These are phyloP conservation scores for Rhododendron mucronatum DNA, from an alignment of 148 eudicot genomes.

Conservation along the genomic window DNA sequence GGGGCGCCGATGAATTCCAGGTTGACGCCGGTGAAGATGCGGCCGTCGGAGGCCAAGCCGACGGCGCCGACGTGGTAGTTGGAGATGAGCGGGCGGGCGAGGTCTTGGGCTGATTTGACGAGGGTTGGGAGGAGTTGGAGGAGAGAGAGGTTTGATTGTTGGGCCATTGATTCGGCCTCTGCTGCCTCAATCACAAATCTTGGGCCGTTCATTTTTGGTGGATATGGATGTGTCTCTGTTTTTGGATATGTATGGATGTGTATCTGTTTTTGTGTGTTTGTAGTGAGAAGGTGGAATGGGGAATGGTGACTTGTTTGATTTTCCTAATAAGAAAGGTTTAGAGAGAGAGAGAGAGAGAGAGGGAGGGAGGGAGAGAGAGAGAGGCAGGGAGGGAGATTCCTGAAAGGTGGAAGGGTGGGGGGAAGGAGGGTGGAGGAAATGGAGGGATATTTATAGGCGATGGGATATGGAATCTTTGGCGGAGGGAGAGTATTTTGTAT, in stretches of 20 bases:
- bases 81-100: slow-evolving; percentile 71
- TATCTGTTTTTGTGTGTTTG: neutral
- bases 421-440: slow-evolving; percentile 6
- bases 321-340: too few species aligned
- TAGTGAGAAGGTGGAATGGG: neutral
- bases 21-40: slow-evolving; percentile 78
- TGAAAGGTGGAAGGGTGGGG: neutral
- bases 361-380: neutral
- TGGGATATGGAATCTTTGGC: neutral
- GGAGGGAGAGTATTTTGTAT: neutral
- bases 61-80: slow-evolving; percentile 67
- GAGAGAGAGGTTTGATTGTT: slow-evolving; percentile 33
- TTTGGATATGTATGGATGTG: neutral
- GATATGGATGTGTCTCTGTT: neutral
- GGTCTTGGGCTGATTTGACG: slow-evolving; percentile 38
- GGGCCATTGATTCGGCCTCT: slow-evolving; percentile 55
- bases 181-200: slow-evolving; percentile 47
- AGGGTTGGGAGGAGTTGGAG: slow-evolving; percentile 63
- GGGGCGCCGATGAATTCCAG: slow-evolving; percentile 72
- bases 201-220: slow-evolving; percentile 38
- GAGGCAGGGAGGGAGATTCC: neutral
- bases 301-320: neutral
- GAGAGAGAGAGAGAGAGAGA: neutral
- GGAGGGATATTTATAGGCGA: slow-evolving; percentile 14
- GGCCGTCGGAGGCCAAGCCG: slow-evolving; percentile 69